Base-by-base conservation (phyloP, 2,329 filamentous ascomycete species). In the Trichoderma atrobrunneum region DNA sequence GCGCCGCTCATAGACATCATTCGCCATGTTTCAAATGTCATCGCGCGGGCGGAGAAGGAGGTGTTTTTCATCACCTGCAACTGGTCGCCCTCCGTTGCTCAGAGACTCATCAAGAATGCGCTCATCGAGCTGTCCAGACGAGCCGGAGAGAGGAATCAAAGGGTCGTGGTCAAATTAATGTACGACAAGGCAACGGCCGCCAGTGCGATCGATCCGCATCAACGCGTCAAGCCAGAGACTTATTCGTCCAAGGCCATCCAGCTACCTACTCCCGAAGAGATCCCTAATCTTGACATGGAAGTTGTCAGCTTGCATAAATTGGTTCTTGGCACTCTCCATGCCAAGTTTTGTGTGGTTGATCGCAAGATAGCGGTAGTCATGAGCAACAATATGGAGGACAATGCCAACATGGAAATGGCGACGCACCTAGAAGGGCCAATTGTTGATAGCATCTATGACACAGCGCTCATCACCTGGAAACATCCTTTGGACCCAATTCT, bases 331-430 rank as follows among this genome's bases (percentile, higher is more conserved):
- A 95, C 93, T 0, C 91, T 94, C 54, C 93, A 95, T 77, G 85
- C 89, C 74, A 95, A 95, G 78, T 94, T 91, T 78, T 92, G 93
- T 85, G 84, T 95, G 1, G 88, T 95, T 1, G 93, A 95, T 79
- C 86, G 92, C 7, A 88, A 87, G 73, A 84, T 91, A n/a, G 92
- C 88, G 0, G 83, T 93, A 1, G 79, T 95, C 2, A 91, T 92
- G 81, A 94, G 92, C 82, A 94, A 94, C 79, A 95, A 95, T 76
- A 92, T 95, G 64, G 86, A 90, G 79, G 90, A 93, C 74, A 95
- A 94, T 68, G 91, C 93, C 76, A 95, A 95, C 75, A 73, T 94
- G 70, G 93, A 95, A 80, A 94, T 95, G 92, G 90, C 93, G 87
- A 85, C 88, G 3, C 92, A 93, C 70, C 78, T 94, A 0, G 92